Evolutionary conservation across 2,329 filamentous ascomycete species (phyloP), one percentile per base, ranked within the genome.

Genomic region (Sarocladium oryzae): DNA sequence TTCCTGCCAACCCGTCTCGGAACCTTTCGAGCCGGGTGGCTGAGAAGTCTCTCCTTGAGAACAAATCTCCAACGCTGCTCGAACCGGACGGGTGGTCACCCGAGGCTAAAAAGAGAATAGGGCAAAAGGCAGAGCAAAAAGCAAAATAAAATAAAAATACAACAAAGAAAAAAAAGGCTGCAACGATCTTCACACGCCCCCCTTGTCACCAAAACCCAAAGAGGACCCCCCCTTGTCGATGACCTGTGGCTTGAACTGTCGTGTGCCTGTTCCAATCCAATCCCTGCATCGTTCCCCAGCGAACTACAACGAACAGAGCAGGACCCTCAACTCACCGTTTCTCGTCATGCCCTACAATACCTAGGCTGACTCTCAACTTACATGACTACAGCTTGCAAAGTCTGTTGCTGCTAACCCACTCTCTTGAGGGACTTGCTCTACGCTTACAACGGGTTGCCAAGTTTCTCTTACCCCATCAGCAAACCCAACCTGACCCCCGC

Each of bases 71-170:
- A 26, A 43, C 40, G 21, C 40, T 43, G 43, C 43, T 48, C 43
- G 43, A 48, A 48, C 43, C 43, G 43, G 43, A 48, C 43, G 43
- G 43, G 18, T 26, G 43, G 43, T 33, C 26, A 48, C 28, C 43
- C 43, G 43, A 48, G 26, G n/a, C 43, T 33, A n/a, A 28, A 40
- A 26, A 28, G 3, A 48, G 26, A 23, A 23, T 18, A 21, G 33
- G 13, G n/a, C n/a, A 48, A 30, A 21, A 20, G 26, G n/a, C n/a
- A n/a, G n/a, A n/a, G n/a, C n/a, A n/a, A n/a, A n/a, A n/a, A n/a
- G n/a, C n/a, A n/a, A n/a, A n/a, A n/a, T n/a, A n/a, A n/a, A n/a
- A n/a, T n/a, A n/a, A n/a, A n/a, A n/a, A n/a, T n/a, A n/a, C n/a
- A n/a, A n/a, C n/a, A n/a, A n/a, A n/a, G n/a, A n/a, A n/a, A n/a